Conservation (phyloP, 1,284 basidiomycete genomes). For the Trichosporon faecale region DNA sequence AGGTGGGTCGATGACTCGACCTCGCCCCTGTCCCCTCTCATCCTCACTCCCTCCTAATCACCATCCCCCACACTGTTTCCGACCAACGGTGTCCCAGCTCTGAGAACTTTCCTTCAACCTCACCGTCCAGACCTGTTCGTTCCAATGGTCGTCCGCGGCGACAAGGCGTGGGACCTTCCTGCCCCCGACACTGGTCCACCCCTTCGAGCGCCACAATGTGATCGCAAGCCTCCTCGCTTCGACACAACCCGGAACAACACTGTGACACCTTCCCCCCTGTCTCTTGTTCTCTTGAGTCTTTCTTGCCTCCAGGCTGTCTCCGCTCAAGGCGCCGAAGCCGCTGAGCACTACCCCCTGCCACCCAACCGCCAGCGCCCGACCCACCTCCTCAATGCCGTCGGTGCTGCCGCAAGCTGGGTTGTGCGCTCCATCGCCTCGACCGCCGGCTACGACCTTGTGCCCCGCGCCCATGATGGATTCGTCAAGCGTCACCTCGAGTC, state of each 20-base stretch:
- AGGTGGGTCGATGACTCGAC: not conserved
- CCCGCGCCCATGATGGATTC: not conserved
- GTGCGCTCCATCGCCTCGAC: not conserved
- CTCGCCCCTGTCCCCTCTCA: not conserved
- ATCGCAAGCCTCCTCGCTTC: not conserved
- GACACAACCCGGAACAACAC: not conserved
- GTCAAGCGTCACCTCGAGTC: not conserved
- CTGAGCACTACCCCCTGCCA: not conserved
- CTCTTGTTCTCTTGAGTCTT: not conserved
- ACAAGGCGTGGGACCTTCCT: not conserved
- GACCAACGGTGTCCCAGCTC: not conserved
- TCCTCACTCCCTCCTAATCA: not conserved
- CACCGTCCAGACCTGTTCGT: not conserved
- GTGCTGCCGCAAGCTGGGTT: not conserved
- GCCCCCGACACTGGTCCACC: not conserved
- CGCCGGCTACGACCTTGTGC: constrained; percentile 13
- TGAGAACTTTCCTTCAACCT: not conserved
- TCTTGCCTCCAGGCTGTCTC: not conserved
- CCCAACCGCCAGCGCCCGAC: not conserved
- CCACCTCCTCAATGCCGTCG: not conserved
- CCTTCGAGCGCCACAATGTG: not conserved
- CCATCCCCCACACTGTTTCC: too few relatives aligned
- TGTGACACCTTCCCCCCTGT: not conserved
- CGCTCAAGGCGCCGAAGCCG: not conserved
- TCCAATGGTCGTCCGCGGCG: not conserved